Evolutionary conservation across 2,329 filamentous ascomycete species (phyloP).

Genomic region (Aspergillus pseudoviridinutans): DNA sequence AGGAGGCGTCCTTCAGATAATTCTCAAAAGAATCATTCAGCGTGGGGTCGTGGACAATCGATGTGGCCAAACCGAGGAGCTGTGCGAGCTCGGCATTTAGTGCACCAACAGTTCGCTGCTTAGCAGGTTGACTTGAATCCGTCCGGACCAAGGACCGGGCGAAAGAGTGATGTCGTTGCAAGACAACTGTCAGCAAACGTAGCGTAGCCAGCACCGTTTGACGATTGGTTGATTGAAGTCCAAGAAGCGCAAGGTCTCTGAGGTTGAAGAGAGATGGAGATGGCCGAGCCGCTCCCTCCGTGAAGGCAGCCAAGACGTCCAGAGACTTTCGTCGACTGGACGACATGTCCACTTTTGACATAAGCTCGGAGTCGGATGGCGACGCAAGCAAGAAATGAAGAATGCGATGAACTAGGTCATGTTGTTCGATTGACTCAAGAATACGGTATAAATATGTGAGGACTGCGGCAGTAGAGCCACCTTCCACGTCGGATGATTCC

Average conservation of each 20-base stretch:
- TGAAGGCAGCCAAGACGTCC: conserved; percentile 76
- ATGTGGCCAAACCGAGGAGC: conserved; percentile 34
- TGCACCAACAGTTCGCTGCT: conserved; percentile 34
- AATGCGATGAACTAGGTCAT: conserved; percentile 90
- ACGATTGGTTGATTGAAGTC: conserved; percentile 75
- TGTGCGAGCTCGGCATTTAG: conserved; percentile 40
- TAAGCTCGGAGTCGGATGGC: conserved; percentile 45
- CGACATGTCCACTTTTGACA: conserved; percentile 51
- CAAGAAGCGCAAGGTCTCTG: conserved; percentile 83
- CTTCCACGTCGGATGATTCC: conserved; percentile 95
- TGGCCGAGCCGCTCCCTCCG: conserved; percentile 67
- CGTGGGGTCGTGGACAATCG: conserved; percentile 35
- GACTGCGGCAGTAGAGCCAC: conserved; percentile 92
- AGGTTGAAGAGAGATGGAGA: conserved; percentile 90
- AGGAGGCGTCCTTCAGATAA: conserved; percentile 50
- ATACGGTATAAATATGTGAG: conserved; percentile 89
- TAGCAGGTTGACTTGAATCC: conserved; percentile 37
- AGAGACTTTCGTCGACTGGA: conserved; percentile 79
- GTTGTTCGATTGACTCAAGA: conserved; percentile 84
- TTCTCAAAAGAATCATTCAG: conserved; percentile 42
- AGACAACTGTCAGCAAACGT: conserved; percentile 78
- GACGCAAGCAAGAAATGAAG: conserved; percentile 87
- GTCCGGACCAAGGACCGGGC: conserved; percentile 63
- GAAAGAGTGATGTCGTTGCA: conserved; percentile 84
- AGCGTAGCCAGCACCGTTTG: conserved; percentile 89